A percentile compares a stretch with the other conserved stretches of the same genome.
These are phyloP conservation scores for Tripidium arundinaceum DNA, from an alignment of 202 grass and related monocot genomes.

Conservation along the genomic window DNA sequence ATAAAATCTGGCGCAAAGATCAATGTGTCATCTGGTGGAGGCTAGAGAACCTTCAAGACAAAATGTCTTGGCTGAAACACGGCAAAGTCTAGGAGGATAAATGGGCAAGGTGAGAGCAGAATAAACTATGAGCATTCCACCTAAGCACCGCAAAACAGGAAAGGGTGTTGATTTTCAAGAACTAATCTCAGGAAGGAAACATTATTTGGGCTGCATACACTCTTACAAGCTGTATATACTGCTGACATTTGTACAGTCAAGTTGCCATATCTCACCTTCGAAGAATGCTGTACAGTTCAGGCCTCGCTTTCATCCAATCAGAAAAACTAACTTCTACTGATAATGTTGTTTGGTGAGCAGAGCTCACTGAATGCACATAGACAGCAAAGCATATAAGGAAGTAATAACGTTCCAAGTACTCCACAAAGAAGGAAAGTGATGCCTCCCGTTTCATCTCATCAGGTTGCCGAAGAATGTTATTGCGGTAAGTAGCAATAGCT, in stretches of 20 bases:
- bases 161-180: slow-evolving; percentile 14
- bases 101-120: background rate
- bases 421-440: slow-evolving; percentile 97
- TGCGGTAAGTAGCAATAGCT: slow-evolving; percentile 94
- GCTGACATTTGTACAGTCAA: slow-evolving; percentile 10
- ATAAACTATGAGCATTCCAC: slow-evolving; percentile 4
- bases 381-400: slow-evolving; percentile 99
- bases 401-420: slow-evolving; percentile 99
- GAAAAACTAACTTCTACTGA: slow-evolving; percentile 75
- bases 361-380: slow-evolving; percentile 79
- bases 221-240: slow-evolving; percentile 38
- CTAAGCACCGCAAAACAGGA: slow-evolving; percentile 6
- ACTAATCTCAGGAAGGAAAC: slow-evolving; percentile 19
- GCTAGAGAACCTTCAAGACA: background rate
- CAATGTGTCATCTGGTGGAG: background rate
- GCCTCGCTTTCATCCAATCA: slow-evolving; percentile 96
- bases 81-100: slow-evolving; percentile 2
- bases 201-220: background rate
- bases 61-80: slow-evolving; percentile 14
- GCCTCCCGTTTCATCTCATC: slow-evolving; percentile 98
- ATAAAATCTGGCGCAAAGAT: background rate
- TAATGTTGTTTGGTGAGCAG: slow-evolving; percentile 53
- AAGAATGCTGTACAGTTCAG: slow-evolving; percentile 98
- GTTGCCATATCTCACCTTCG: slow-evolving; percentile 57
- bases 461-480: slow-evolving; percentile 90